Evolutionary conservation across 2,329 filamentous ascomycete genomes (phyloP), one percentile per base, ranked within the genome.

Genomic region (Beauveria sp.): DNA sequence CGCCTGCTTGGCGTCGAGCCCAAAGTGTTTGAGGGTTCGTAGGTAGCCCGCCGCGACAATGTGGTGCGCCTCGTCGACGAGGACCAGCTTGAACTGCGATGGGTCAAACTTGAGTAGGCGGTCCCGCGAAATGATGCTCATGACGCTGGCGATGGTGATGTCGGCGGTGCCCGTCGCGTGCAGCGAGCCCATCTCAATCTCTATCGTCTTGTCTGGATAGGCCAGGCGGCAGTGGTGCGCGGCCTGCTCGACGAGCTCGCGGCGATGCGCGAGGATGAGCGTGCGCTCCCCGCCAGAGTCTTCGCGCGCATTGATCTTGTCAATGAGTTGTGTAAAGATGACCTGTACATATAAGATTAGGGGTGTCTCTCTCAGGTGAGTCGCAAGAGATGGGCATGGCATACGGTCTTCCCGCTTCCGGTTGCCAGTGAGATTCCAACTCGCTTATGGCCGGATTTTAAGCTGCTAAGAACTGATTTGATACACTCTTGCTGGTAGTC

Each of bases 31-130:
- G 53, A 99, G 77, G 0, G 86, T 82, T 47, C 83, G 81, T 64
- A 96, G 79, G 69, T 97, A 97, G 8, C 86, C 85, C 2, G 84
- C 81, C 0, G 94, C 90, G 50, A 97, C 92, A 58, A 97, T 96
- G 73, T 99, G 94, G 72, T 99, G 94, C 5, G 93, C 94, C 75
- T 99, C 94, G 66, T 99, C 94, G 4, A 99, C 93, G 3, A 99
- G 81, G 0, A 99, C 78, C 0, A 99, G 84, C 74, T 99, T 99
- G 79, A 93, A 97, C 8, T 78, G 79, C 0, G 73, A 73, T 0
- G 92, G 89, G 66, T 96, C 84, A 68, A 93, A 97, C 70, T 96
- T 97, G 41, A 73, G 70, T n/a, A 97, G 80, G 2, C 94, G 84
- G 57, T 87, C 84, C 14, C 84, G 84, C 5, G 90, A 96, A 8